phyloP scores from a whole-genome alignment of 805 yeast genomes.

The Teunomyces gatunensis region DNA sequence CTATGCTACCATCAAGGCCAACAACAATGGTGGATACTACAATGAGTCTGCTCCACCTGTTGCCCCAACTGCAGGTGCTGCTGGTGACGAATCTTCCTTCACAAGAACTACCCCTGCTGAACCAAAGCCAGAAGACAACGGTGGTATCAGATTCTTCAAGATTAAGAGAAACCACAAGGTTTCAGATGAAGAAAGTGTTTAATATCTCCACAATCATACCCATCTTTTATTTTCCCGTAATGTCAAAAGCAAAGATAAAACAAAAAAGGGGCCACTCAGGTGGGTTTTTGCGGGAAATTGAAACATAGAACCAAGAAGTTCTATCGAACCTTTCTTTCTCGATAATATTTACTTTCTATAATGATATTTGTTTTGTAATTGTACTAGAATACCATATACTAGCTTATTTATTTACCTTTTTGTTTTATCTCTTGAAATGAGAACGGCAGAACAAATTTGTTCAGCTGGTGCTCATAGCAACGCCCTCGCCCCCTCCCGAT shows the following conservation, averaged over 20 bases:
- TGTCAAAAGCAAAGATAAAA: not conserved
- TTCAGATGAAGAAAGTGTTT: constrained; percentile 45
- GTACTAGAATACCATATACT: not conserved
- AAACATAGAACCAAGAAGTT: not conserved
- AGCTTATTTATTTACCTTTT: not conserved
- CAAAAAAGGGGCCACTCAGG: not conserved
- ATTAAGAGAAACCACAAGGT: constrained; percentile 55
- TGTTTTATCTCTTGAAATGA: not conserved
- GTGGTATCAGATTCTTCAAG: constrained; percentile 74
- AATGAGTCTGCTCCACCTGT: constrained; percentile 16
- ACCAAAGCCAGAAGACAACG: constrained; percentile 38
- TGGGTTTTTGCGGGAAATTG: not conserved
- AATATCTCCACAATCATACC: constrained; percentile 7
- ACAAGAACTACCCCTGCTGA: constrained; percentile 36
- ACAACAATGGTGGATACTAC: constrained; percentile 15
- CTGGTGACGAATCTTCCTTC: constrained; percentile 41
- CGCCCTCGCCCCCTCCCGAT: too few relatives aligned
- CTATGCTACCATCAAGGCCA: constrained; percentile 36
- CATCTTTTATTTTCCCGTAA: not conserved
- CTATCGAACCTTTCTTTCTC: not conserved
- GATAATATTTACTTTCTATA: constrained; percentile 3
- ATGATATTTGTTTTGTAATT: constrained; percentile 1
- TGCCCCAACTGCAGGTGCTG: constrained; percentile 26
- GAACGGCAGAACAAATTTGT: not conserved
- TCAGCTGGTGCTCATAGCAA: not conserved